Percentiles rank a stretch among this genome's conserved stretches.
Conservation (phyloP, 2,329 filamentous ascomycete species). For the Aspergillus udagawae region DNA sequence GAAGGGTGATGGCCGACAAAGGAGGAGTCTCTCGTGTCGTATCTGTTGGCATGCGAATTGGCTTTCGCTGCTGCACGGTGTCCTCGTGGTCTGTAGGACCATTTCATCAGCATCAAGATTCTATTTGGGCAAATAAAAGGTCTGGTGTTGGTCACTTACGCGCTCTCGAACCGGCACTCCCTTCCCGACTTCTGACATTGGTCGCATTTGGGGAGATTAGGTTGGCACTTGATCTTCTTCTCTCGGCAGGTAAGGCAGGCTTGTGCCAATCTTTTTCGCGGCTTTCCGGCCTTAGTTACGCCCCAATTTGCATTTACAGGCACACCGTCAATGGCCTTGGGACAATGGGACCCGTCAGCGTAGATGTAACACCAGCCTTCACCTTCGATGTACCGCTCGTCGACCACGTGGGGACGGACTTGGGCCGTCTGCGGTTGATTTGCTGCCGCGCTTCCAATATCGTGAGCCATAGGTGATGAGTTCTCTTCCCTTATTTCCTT, state of each 20-base stretch:
- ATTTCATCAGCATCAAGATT: conserved; percentile 9
- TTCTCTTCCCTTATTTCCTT: conserved; percentile 7
- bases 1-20: conserved; percentile 14
- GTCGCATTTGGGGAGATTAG: conserved; percentile 78
- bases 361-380: conserved; percentile 83
- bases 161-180: conserved; percentile 78
- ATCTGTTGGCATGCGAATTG: conserved; percentile 18
- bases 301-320: conserved; percentile 89
- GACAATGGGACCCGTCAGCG: conserved; percentile 78
- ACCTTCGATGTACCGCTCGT: conserved; percentile 56
- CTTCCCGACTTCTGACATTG: conserved; percentile 91
- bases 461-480: conserved; percentile 1
- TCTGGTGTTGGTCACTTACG: conserved; percentile 55
- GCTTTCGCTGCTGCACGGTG: conserved; percentile 25
- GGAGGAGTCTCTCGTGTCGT: conserved; percentile 20
- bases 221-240: conserved; percentile 97
- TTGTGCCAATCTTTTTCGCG: conserved; percentile 83
- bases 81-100: conserved; percentile 28
- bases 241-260: conserved; percentile 91
- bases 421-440: conserved; percentile 12
- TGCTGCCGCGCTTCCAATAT: background rate
- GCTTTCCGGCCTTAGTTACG: conserved; percentile 89
- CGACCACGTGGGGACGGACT: conserved; percentile 33
- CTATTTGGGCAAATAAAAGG: background rate
- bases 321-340: conserved; percentile 79